phyloP scores from a whole-genome alignment of 371 early-diverging fungal species.

The Blakeslea trispora region DNA sequence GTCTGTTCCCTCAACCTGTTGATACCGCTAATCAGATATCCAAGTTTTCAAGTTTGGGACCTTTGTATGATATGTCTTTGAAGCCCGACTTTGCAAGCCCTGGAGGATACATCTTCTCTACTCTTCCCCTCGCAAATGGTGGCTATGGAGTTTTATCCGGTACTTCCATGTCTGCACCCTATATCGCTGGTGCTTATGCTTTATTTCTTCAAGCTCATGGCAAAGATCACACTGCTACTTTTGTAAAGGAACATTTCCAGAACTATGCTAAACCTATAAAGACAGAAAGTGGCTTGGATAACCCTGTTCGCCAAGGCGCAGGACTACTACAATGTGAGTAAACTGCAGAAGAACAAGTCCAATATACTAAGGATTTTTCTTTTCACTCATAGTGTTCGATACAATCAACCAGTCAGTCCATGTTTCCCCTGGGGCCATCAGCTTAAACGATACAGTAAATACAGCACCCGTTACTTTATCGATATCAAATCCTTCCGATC shows the following conservation, averaged over 20 bases:
- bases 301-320: constrained; percentile 67
- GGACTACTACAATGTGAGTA: constrained; percentile 69
- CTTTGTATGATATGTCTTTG: constrained; percentile 28
- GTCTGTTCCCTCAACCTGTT: constrained; percentile 60
- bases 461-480: constrained; percentile 19
- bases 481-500: constrained; percentile 57
- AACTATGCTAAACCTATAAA: constrained; percentile 50
- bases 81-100: constrained; percentile 64
- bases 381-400: constrained; percentile 41
- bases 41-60: constrained; percentile 45
- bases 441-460: constrained; percentile 70
- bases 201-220: constrained; percentile 50
- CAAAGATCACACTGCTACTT: constrained; percentile 18
- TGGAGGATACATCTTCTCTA: constrained; percentile 71
- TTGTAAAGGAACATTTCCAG: constrained; percentile 39
- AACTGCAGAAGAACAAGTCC: constrained; percentile 1
- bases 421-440: constrained; percentile 65
- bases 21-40: constrained; percentile 37
- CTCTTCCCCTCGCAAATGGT: constrained; percentile 42
- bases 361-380: background rate
- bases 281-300: constrained; percentile 29
- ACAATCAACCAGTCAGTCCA: constrained; percentile 55
- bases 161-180: constrained; percentile 69
- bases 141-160: constrained; percentile 63
- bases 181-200: constrained; percentile 67